Percentiles rank a stretch among this genome's conserved stretches.
Evolutionary conservation across 2,329 filamentous ascomycete genomes (phyloP).

Genomic region (Kalmusia sp.): DNA sequence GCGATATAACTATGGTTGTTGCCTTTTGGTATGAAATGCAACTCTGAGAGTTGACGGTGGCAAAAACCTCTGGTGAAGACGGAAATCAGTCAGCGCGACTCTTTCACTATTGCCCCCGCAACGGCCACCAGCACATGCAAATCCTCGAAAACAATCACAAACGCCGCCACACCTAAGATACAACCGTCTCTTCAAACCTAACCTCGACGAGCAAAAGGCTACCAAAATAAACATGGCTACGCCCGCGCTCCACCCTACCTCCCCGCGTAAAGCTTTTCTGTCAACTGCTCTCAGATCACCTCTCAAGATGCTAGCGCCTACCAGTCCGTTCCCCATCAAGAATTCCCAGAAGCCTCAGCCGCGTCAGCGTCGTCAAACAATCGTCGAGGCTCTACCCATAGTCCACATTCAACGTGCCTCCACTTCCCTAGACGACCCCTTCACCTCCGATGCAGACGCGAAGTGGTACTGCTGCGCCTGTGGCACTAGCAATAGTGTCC

Average conservation of each 20-base stretch:
- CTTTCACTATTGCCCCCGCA: too few relatives aligned
- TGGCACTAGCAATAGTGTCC: background rate
- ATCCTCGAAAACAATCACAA: too few relatives aligned
- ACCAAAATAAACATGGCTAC: too few relatives aligned
- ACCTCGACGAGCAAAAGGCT: too few relatives aligned
- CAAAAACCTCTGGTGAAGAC: too few relatives aligned
- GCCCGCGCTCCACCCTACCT: background rate
- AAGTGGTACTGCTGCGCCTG: conserved; percentile 18
- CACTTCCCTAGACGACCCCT: background rate
- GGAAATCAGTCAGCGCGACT: too few relatives aligned
- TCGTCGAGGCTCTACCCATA: background rate
- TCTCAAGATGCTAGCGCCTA: background rate
- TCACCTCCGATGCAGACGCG: background rate
- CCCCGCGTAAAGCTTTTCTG: background rate
- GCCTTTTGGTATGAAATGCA: too few relatives aligned
- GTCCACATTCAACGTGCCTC: background rate
- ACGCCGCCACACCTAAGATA: too few relatives aligned
- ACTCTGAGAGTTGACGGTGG: too few relatives aligned
- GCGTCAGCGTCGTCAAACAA: background rate
- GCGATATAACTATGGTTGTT: too few relatives aligned
- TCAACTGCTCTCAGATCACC: background rate
- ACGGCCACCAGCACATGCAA: too few relatives aligned
- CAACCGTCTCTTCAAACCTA: too few relatives aligned
- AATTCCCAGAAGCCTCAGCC: background rate
- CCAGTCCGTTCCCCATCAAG: background rate